A percentile compares a stretch with the other conserved stretches of the same genome.
Conservation (phyloP, 179 eudicot species). For the Drosera spatulata region DNA sequence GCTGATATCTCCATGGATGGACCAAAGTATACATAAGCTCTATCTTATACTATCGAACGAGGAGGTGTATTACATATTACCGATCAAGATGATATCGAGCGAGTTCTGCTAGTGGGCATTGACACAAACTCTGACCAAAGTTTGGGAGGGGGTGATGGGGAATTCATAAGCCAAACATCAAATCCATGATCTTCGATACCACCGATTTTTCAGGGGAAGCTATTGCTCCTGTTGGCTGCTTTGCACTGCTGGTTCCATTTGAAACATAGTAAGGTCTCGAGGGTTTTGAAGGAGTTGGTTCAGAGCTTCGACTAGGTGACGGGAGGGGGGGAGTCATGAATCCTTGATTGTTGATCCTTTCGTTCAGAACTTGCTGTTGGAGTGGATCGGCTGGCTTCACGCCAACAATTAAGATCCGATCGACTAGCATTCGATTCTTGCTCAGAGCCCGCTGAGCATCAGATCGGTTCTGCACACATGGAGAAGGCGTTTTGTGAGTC, state of each 20-base stretch:
- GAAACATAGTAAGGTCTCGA: slow-evolving; percentile 45
- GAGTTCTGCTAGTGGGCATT: too few species aligned
- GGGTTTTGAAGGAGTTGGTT: slow-evolving; percentile 27
- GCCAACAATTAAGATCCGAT: slow-evolving; percentile 80
- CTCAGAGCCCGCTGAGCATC: slow-evolving; percentile 91
- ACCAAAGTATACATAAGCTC: too few species aligned
- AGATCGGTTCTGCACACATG: slow-evolving; percentile 48
- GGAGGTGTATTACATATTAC: too few species aligned
- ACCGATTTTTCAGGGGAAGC: slow-evolving; percentile 87
- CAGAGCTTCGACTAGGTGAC: slow-evolving; percentile 31
- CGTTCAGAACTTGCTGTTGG: slow-evolving; percentile 66
- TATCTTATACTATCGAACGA: too few species aligned
- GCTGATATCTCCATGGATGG: too few species aligned
- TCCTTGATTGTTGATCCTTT: slow-evolving; percentile 70
- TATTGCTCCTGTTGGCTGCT: slow-evolving; percentile 55
- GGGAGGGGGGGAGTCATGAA: slow-evolving; percentile 64
- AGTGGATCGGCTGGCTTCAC: slow-evolving; percentile 79
- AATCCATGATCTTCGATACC: slow-evolving; percentile 64
- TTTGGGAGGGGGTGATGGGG: neutral
- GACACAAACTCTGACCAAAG: too few species aligned
- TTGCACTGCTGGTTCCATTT: slow-evolving; percentile 39
- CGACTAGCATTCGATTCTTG: slow-evolving; percentile 81
- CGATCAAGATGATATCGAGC: too few species aligned
- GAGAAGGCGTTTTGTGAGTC: neutral
- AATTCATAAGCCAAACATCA: slow-evolving; percentile 78